Base-by-base conservation (phyloP, 805 yeast species). In the Ogataea dorogensis region DNA sequence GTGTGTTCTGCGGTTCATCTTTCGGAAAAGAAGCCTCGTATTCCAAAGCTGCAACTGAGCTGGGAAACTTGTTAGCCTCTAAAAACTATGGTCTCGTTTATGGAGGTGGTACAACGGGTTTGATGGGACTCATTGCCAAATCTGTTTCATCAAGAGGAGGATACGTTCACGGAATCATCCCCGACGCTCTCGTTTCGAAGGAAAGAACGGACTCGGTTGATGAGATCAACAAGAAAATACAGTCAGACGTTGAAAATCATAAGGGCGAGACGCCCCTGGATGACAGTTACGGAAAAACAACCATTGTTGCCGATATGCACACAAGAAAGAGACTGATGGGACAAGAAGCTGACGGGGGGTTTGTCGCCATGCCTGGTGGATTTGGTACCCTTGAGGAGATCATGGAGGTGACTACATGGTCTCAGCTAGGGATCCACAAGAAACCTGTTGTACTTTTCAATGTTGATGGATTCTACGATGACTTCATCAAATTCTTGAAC, bases 331-430 rank as follows among this genome's bases (percentile, higher is more conserved):
- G 79, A 57, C 51, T 83, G 68, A 87, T 87, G 96, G 94, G 88
- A 18, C 71, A 75, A 53, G 89, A 83, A 58, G 81, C 91, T n/a
- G 78, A 78, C 48, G 94, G 91, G 0, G 61, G 61, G 7, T 87
- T 87, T 60, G 75, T 87, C 28, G 95, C 95, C 0, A 70, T 87
- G 65, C 95, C 96, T 10, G 96, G 96, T 44, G 96, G 96, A 2
- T 86, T 79, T 57, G 96, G 96, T 33, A 86, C 95, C 6, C 63
- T 86, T 55, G 96, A 87, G 61, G 96, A 87, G 63, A 68, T 87
- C 44, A 79, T 86, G 81, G 96, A 87, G 65, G 82, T 86, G 37
- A 82, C 83, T 41, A 87, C 96, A 4, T 87, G 96, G 96, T 77
- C 79, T 32, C 96, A 87, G 67, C 70, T 87, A 51, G 93, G 89